phyloP scores from a whole-genome alignment of 176 grass and related monocot species.

The Hordeum marinum region DNA sequence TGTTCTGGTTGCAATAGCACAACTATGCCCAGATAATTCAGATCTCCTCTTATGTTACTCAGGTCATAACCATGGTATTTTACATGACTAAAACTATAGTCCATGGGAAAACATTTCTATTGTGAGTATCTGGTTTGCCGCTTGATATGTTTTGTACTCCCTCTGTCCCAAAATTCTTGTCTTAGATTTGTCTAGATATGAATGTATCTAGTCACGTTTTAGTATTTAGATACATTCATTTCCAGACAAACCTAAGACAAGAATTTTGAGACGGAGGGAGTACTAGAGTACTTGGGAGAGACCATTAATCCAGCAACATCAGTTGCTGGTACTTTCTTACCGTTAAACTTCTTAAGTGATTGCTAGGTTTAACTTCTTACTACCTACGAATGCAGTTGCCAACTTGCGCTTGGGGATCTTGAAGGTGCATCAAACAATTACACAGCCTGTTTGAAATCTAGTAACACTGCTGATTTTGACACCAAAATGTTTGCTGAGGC shows the following conservation, averaged over 20 bases:
- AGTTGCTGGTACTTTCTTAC: slow-evolving; percentile 7
- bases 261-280: too few relatives aligned
- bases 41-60: not conserved
- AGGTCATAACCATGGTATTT: not conserved
- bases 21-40: not conserved
- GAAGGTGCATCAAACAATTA: slow-evolving; percentile 70
- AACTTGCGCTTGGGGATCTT: slow-evolving; percentile 79
- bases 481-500: slow-evolving; percentile 66
- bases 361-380: slow-evolving; percentile 13
- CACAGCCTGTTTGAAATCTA: slow-evolving; percentile 56
- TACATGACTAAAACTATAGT: not conserved
- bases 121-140: not conserved
- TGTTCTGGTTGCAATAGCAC: slow-evolving; percentile 13
- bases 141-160: slow-evolving; percentile 7
- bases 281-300: slow-evolving; percentile 10
- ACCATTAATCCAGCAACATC: slow-evolving; percentile 5
- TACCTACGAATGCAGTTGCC: slow-evolving; percentile 52
- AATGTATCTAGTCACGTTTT: too few relatives aligned
- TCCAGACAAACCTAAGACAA: too few relatives aligned
- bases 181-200: too few relatives aligned
- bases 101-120: not conserved
- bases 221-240: too few relatives aligned
- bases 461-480: slow-evolving; percentile 27
- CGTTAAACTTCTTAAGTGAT: slow-evolving; percentile 1
- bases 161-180: too few relatives aligned